Base-by-base conservation (phyloP, 2,329 filamentous ascomycete genomes). In the Pseudopyricularia javanii region DNA sequence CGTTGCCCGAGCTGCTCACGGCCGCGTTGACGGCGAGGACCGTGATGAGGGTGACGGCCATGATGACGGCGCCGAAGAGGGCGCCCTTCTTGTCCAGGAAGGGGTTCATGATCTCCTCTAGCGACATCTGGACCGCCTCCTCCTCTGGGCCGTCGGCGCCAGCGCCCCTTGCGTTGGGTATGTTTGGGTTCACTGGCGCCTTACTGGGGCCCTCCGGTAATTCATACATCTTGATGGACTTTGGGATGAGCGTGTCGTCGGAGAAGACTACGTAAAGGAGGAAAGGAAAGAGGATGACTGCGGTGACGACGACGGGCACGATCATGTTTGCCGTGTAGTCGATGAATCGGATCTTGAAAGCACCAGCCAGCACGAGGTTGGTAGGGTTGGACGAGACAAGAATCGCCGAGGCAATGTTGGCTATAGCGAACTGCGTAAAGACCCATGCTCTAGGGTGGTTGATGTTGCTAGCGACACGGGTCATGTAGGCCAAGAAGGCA, bases 341-440 rank as follows among this genome's bases (percentile, higher is more conserved):
- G 61, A 88, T 79, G 63, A 88, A 88, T 50, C 76, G 83, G 68
- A 88, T 83, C 3, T 77, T 61, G 60, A 88, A 88, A 2, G 85
- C 85, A 4, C 85, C 84, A 0, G 85, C 83, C 0, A 88, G 74
- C 0, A 88, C 85, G 7, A 88, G 74, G 53, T 89, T 89, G 2
- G 86, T 88, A 0, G 86, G 86, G 55, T 89, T 89, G 0, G 85
- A 88, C 0, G 85, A 88, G 9, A 90, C 86, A 12, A 90, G 70
- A 24, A 88, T 86, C 0, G 86, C 84, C 0, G 85, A 88, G 2
- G 80, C 81, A 49, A 88, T 85, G 56, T 88, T 88, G 51, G 84
- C 84, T 1, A 87, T 65, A 15, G 85, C 77, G 54, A 88, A 88
- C 54, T 89, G 85, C 2, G 78, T 79, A 58, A 81, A 76, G 22